Conservation (phyloP, 805 yeast genomes). For the Cyberlindnera maritima region DNA sequence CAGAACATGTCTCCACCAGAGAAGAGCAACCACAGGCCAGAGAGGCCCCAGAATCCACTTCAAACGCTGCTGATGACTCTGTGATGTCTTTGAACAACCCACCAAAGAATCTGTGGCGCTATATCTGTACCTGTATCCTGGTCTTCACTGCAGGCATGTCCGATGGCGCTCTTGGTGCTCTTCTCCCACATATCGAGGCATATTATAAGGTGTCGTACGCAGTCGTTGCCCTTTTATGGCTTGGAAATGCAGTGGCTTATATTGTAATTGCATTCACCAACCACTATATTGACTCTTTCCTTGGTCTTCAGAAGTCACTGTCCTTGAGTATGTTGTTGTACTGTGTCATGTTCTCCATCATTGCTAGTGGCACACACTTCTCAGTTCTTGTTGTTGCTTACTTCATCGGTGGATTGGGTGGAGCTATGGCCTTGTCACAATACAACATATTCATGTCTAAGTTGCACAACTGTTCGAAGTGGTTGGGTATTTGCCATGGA, state of each 20-base stretch:
- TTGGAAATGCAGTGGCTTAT: conserved; percentile 53
- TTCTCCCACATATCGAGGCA: conserved; percentile 51
- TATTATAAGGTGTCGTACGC: conserved; percentile 48
- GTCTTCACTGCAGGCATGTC: conserved; percentile 41
- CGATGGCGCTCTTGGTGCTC: conserved; percentile 61
- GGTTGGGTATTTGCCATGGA: conserved; percentile 57
- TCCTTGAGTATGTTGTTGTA: conserved; percentile 37
- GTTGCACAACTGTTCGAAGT: conserved; percentile 41
- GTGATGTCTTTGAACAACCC: conserved; percentile 41
- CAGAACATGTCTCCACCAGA: no score
- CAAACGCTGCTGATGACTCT: no score
- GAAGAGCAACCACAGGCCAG: no score
- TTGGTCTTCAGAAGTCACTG: conserved; percentile 41
- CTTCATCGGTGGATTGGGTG: conserved; percentile 57
- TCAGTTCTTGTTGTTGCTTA: conserved; percentile 48
- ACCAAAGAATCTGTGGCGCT: conserved; percentile 40
- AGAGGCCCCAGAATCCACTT: no score
- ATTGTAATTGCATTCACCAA: conserved; percentile 47
- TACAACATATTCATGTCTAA: conserved; percentile 49
- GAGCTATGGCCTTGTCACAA: conserved; percentile 48
- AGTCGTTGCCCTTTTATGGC: conserved; percentile 55
- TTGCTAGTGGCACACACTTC: conserved; percentile 47
- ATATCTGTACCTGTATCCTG: conserved; percentile 40
- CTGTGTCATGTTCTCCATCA: conserved; percentile 41
- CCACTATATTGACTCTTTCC: conserved; percentile 38